phyloP scores from a whole-genome alignment of 306 rosid species.

The Sesbania bispinosa region DNA sequence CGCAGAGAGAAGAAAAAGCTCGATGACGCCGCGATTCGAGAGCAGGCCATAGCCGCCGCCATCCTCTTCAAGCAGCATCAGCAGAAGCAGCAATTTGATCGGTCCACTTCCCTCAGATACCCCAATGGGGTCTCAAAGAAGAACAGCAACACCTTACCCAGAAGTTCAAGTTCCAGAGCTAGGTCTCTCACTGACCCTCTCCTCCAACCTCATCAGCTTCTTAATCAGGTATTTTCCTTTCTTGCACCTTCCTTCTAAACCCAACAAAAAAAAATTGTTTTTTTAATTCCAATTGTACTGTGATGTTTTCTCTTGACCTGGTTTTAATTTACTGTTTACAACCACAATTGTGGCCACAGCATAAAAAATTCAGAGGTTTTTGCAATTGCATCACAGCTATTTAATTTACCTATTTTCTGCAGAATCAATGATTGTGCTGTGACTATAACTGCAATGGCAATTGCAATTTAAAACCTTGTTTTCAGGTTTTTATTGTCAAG shows the following conservation, averaged over 20 bases:
- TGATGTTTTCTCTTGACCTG: too few species aligned
- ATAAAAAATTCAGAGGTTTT: too few species aligned
- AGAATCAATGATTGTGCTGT: too few species aligned
- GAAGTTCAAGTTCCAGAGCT: conserved; percentile 88
- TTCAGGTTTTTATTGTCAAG: not conserved
- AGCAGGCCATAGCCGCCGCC: conserved; percentile 91
- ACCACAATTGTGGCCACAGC: too few species aligned
- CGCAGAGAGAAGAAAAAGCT: conserved; percentile 53
- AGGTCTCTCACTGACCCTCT: conserved; percentile 88
- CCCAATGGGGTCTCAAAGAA: conserved; percentile 61
- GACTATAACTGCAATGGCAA: too few species aligned
- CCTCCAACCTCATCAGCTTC: conserved; percentile 90
- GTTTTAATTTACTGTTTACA: too few species aligned
- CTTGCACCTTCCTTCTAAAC: not conserved
- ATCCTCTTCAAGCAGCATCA: conserved; percentile 68
- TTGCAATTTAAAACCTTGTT: too few species aligned
- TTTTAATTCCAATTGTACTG: too few species aligned
- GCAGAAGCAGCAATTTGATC: conserved; percentile 72
- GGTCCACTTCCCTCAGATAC: conserved; percentile 70
- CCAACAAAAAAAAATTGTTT: not conserved
- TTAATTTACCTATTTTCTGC: too few species aligned
- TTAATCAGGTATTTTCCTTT: conserved; percentile 51
- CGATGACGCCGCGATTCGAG: conserved; percentile 57
- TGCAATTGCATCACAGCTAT: too few species aligned
- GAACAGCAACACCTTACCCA: conserved; percentile 44